Base-by-base conservation (phyloP, 2,329 filamentous ascomycete species). In the Cytospora piceae region DNA sequence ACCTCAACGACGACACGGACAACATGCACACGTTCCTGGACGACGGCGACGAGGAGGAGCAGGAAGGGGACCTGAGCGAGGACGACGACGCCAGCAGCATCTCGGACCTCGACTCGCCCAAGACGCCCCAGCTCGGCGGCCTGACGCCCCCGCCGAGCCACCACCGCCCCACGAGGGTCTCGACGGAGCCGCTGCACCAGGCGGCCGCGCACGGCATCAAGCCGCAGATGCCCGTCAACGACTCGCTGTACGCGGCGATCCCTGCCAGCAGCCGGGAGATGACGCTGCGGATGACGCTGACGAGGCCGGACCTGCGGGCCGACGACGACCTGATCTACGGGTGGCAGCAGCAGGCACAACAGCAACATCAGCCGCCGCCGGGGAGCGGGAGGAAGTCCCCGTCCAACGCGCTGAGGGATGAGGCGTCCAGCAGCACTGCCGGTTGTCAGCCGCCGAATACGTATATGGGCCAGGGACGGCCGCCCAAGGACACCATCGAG, bases 241-340 rank as follows among this genome's bases (percentile, higher is more conserved):
- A 73, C 61, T 71, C 73, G 46, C 11, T 49, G 54, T 63, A 63
- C 31, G 61, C 61, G 31, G 53, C 55, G 17, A 42, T 68, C 71
- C 65, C 78, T 78, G 67, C 70, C 72, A n/a, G 73, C 78, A 5
- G 75, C 75, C 86, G 94, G 39, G 94, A 98, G 76, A 97, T 97
- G 94, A 98, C 95, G 3, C 79, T 98, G 58, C 91, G 94, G 58
- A 96, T 98, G 93, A 98, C 94, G 0, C 84, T 98, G 63, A 98
- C 95, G 4, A 84, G 94, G 56, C 92, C 93, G 0, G 94, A 98
- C 74, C 83, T 98, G 57, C 88, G 93, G 52, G 89, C 89, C 5
- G 83, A 89, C 68, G 90, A 94, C 68, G 87, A 90, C 14, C 83
- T 89, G 67, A 83, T 92, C 20, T 92, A 93, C 72, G 87, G 87